Evolutionary conservation across 208 protist species (phyloP).

Genomic region (Tetramitus jugosus): DNA sequence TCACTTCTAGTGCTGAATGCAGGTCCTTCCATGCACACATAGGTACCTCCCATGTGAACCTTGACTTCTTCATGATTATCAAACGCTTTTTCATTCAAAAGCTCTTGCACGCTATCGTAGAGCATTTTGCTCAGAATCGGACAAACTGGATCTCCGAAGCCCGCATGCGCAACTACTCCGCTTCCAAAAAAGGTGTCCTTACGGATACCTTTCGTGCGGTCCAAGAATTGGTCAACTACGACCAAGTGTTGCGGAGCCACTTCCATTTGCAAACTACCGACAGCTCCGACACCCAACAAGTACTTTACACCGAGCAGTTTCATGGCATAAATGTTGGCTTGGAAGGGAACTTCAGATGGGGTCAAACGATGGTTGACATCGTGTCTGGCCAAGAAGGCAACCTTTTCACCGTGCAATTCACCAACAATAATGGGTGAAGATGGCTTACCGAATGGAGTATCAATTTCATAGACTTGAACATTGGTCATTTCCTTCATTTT

Average conservation of each 20-base stretch:
- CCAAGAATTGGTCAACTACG: conserved; percentile 73
- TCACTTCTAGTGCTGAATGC: conserved; percentile 75
- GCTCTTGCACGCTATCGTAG: conserved; percentile 30
- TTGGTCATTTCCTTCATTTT: conserved; percentile 53
- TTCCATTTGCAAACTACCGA: conserved; percentile 61
- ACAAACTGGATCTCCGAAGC: conserved; percentile 67
- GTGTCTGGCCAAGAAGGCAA: conserved; percentile 73
- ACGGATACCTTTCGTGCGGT: conserved; percentile 61
- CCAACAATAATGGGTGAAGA: conserved; percentile 58
- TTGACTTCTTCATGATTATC: conserved; percentile 52
- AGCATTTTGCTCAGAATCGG: background rate
- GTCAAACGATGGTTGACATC: conserved; percentile 57
- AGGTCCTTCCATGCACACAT: conserved; percentile 79
- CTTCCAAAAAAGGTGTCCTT: conserved; percentile 65
- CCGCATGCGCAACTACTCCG: conserved; percentile 56
- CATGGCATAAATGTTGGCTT: conserved; percentile 77
- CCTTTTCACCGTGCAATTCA: conserved; percentile 45
- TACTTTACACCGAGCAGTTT: conserved; percentile 71
- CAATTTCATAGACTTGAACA: conserved; percentile 49
- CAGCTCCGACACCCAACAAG: conserved; percentile 67
- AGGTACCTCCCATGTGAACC: conserved; percentile 51
- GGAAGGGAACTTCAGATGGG: conserved; percentile 73
- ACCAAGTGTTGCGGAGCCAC: conserved; percentile 69
- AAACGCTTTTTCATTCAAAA: too few species aligned
- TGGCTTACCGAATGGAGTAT: conserved; percentile 68